These are phyloP conservation scores for Arthroderma sp. DNA, from an alignment of 2,329 filamentous ascomycete genomes.

Conservation along the genomic window DNA sequence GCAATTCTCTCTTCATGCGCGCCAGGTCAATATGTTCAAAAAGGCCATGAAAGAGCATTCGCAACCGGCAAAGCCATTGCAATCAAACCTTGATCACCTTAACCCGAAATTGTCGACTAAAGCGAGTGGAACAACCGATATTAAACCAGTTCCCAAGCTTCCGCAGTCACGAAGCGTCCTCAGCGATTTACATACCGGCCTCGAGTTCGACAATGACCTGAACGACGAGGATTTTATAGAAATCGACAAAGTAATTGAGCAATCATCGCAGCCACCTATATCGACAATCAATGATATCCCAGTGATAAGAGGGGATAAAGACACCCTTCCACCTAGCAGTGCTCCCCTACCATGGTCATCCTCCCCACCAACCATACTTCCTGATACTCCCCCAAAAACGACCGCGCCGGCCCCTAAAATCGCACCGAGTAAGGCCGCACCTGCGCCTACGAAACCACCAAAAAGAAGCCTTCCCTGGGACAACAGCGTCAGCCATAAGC, in stretches of 20 bases:
- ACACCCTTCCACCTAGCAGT: constrained; percentile 36
- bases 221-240: constrained; percentile 78
- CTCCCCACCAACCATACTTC: constrained; percentile 27
- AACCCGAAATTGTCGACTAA: constrained; percentile 20
- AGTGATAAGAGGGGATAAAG: constrained; percentile 1
- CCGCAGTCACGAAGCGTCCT: constrained; percentile 18
- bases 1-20: too few species aligned
- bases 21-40: constrained; percentile 23
- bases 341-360: constrained; percentile 58
- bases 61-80: constrained; percentile 20
- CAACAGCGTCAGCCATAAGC: too few species aligned
- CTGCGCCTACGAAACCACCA: too few species aligned
- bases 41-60: constrained; percentile 29
- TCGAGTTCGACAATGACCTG: constrained; percentile 38
- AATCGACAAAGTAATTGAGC: constrained; percentile 49
- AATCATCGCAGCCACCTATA: constrained; percentile 25
- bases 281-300: constrained; percentile 13
- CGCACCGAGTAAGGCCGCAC: too few species aligned
- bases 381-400: too few species aligned
- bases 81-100: constrained; percentile 18
- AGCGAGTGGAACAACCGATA: constrained; percentile 28
- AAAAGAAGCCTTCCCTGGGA: too few species aligned
- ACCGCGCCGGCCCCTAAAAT: too few species aligned
- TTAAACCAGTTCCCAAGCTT: constrained; percentile 10
- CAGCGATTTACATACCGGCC: constrained; percentile 33